phyloP scores from a whole-genome alignment of 1,139 yeast genomes.

The Candida frijolesensis region DNA sequence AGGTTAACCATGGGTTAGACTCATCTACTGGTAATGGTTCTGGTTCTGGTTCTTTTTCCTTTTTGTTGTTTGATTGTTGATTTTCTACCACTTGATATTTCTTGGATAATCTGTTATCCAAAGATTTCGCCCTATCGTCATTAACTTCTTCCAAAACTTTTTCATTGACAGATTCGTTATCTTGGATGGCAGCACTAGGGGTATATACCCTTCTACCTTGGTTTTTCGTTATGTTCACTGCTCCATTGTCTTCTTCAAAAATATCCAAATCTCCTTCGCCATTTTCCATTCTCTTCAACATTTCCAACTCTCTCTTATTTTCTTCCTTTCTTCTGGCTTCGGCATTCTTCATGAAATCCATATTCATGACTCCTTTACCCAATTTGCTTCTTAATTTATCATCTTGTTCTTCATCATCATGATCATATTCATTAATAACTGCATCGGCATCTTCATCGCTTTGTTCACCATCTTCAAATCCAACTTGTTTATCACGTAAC shows the following conservation, averaged over 20 bases:
- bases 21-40: conserved; percentile 25
- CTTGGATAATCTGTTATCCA: conserved; percentile 41
- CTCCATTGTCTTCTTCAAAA: conserved; percentile 29
- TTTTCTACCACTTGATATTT: conserved; percentile 23
- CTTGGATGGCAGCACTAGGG: conserved; percentile 52
- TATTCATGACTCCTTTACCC: conserved; percentile 86
- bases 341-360: conserved; percentile 95
- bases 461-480: conserved; percentile 58
- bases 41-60: conserved; percentile 11
- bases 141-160: conserved; percentile 51
- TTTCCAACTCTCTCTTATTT: conserved; percentile 55
- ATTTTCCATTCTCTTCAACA: conserved; percentile 47
- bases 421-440: conserved; percentile 55
- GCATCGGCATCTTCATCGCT: conserved; percentile 54
- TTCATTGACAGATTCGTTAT: conserved; percentile 44
- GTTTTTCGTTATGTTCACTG: conserved; percentile 57
- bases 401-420: conserved; percentile 34
- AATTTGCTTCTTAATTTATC: conserved; percentile 41
- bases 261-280: conserved; percentile 47
- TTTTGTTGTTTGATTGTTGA: conserved; percentile 5
- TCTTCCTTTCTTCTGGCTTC: conserved; percentile 62
- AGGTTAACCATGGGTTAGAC: conserved; percentile 73
- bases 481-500: conserved; percentile 73
- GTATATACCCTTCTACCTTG: conserved; percentile 83
- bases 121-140: conserved; percentile 54